Evolutionary conservation across 306 rosid genomes (phyloP).

Genomic region (Luffa aegyptiaca): DNA sequence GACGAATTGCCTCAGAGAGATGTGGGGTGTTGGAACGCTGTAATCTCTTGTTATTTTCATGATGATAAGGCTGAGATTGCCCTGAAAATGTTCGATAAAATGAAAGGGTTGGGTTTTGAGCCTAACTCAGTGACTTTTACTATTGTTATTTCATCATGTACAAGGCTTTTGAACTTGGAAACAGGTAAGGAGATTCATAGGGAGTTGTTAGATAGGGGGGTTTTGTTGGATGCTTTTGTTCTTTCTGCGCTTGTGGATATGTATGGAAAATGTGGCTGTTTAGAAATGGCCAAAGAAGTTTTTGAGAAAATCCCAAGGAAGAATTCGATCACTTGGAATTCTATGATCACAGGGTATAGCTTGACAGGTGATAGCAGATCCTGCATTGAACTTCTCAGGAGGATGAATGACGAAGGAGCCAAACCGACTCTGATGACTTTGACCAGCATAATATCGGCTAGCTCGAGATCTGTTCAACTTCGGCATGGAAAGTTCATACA

Average conservation of each 20-base stretch:
- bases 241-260: slow-evolving; percentile 67
- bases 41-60: slow-evolving; percentile 65
- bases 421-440: slow-evolving; percentile 57
- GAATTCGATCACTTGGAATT: slow-evolving; percentile 68
- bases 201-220: slow-evolving; percentile 30
- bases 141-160: slow-evolving; percentile 47
- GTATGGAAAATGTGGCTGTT: slow-evolving; percentile 75
- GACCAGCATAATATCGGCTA: slow-evolving; percentile 48
- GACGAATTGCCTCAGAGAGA: slow-evolving; percentile 68
- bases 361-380: slow-evolving; percentile 55
- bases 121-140: slow-evolving; percentile 53
- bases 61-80: slow-evolving; percentile 44
- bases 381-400: slow-evolving; percentile 47
- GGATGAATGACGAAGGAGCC: slow-evolving; percentile 49
- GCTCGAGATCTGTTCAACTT: slow-evolving; percentile 43
- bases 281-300: slow-evolving; percentile 51
- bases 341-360: slow-evolving; percentile 53
- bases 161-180: slow-evolving; percentile 60
- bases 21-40: slow-evolving; percentile 73
- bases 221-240: slow-evolving; percentile 32
- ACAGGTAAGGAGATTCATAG: slow-evolving; percentile 55
- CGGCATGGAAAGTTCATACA: slow-evolving; percentile 54
- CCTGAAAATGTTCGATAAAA: slow-evolving; percentile 33
- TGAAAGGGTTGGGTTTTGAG: slow-evolving; percentile 48
- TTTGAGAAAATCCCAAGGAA: slow-evolving; percentile 54